These are phyloP conservation scores for Pseudoturritis turrita DNA, from an alignment of 345 rosid species.

Conservation along the genomic window DNA sequence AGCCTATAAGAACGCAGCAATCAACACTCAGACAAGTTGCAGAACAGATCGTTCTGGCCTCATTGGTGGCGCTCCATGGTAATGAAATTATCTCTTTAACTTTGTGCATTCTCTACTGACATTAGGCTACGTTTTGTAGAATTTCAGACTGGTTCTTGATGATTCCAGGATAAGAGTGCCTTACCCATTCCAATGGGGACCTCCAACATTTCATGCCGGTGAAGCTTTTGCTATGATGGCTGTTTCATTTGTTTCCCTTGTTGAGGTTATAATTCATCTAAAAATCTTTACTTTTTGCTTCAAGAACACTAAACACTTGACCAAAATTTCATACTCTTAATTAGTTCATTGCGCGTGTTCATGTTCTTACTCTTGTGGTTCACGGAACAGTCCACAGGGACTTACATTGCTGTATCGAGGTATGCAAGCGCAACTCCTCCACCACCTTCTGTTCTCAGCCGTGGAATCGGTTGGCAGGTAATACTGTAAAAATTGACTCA, in stretches of 20 bases:
- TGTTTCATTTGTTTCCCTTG: slow-evolving; percentile 80
- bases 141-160: neutral
- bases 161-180: slow-evolving; percentile 83
- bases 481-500: neutral
- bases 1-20: slow-evolving; percentile 68
- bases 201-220: slow-evolving; percentile 95
- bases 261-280: slow-evolving; percentile 50
- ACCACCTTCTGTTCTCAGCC: slow-evolving; percentile 93
- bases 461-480: slow-evolving; percentile 99
- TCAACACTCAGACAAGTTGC: slow-evolving; percentile 69
- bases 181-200: slow-evolving; percentile 99
- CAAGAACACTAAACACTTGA: neutral
- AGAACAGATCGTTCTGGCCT: slow-evolving; percentile 89
- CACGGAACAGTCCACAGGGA: slow-evolving; percentile 75
- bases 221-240: slow-evolving; percentile 98
- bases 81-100: slow-evolving; percentile 13
- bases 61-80: slow-evolving; percentile 89
- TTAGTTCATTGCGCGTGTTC: neutral
- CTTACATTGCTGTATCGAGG: slow-evolving; percentile 76
- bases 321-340: neutral
- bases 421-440: slow-evolving; percentile 92
- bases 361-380: slow-evolving; percentile 15
- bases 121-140: neutral
- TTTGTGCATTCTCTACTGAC: neutral
- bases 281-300: neutral